Conservation (phyloP, 768 basidiomycete species). For the Kwoniella bestiolae region DNA sequence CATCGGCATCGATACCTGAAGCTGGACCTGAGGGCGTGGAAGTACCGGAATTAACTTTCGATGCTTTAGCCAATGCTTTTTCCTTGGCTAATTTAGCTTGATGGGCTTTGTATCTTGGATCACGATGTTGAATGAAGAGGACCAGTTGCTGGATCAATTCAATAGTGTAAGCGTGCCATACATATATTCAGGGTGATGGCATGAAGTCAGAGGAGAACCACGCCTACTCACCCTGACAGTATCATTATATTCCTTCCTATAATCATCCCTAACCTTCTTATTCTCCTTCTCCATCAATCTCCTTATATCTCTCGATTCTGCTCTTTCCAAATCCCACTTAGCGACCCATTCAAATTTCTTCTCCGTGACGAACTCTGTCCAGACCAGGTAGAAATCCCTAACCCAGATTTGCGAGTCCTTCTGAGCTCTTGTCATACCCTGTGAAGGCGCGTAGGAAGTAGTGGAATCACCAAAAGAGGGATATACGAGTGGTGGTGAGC, state of each 20-base stretch:
- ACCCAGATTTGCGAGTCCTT: conserved; percentile 63
- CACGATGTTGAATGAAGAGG: conserved; percentile 68
- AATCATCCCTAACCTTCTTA: conserved; percentile 85
- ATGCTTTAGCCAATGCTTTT: conserved; percentile 49
- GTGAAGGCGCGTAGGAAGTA: conserved; percentile 69
- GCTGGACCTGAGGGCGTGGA: conserved; percentile 16
- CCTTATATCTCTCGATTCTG: conserved; percentile 81
- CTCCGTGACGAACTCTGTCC: conserved; percentile 81
- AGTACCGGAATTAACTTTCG: conserved; percentile 54
- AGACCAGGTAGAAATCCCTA: conserved; percentile 78
- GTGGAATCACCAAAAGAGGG: conserved; percentile 81
- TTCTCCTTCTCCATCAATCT: conserved; percentile 97
- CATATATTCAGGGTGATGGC: neutral
- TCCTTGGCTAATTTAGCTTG: conserved; percentile 37
- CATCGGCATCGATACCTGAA: conserved; percentile 42
- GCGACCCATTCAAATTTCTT: conserved; percentile 91
- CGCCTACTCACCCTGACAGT: conserved; percentile 74
- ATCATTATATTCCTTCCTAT: conserved; percentile 89
- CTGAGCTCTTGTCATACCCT: conserved; percentile 50
- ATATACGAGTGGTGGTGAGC: conserved; percentile 60
- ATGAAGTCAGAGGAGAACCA: neutral
- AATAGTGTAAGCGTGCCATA: too few species aligned
- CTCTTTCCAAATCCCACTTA: conserved; percentile 79
- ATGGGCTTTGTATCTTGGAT: conserved; percentile 71
- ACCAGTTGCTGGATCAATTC: conserved; percentile 43